A percentile compares a stretch with the other conserved stretches of the same genome.
Evolutionary conservation across 495 filamentous ascomycete species (phyloP).

Genomic region (Aspergillus panamensis): DNA sequence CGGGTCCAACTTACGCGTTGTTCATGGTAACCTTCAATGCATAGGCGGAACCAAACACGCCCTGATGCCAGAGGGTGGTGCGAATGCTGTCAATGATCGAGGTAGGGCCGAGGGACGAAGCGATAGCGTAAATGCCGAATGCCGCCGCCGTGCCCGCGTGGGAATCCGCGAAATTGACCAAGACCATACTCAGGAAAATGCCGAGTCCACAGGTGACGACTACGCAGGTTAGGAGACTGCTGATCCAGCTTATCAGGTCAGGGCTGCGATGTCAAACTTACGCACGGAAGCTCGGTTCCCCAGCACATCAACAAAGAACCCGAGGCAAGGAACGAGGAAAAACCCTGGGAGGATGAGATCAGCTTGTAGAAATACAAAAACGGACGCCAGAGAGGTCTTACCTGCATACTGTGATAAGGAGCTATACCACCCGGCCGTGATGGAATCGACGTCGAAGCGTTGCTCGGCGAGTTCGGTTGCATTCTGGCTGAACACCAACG

Average conservation of each 20-base stretch:
- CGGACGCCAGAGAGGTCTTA: constrained; percentile 8
- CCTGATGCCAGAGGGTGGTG: constrained; percentile 43
- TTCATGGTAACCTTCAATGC: constrained; percentile 46
- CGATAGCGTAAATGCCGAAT: constrained; percentile 45
- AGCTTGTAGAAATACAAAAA: background rate
- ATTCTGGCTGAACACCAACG: constrained; percentile 40
- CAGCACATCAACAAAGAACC: constrained; percentile 44
- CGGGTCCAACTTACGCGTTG: constrained; percentile 31
- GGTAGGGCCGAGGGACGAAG: constrained; percentile 37
- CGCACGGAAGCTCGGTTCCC: constrained; percentile 40
- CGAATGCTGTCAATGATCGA: constrained; percentile 45
- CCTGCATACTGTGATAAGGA: constrained; percentile 42
- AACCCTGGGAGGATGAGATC: constrained; percentile 24
- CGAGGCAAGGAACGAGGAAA: constrained; percentile 41
- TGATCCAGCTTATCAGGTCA: background rate
- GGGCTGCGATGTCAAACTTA: constrained; percentile 23
- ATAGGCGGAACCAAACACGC: constrained; percentile 44
- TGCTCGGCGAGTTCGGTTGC: constrained; percentile 44
- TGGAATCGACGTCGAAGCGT: constrained; percentile 37
- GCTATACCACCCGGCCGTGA: constrained; percentile 46
- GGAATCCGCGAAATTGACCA: constrained; percentile 37
- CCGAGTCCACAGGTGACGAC: constrained; percentile 37
- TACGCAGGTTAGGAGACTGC: background rate
- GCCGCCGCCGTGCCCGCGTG: constrained; percentile 37
- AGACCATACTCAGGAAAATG: constrained; percentile 40